phyloP scores from a whole-genome alignment of 768 basidiomycete species.

The Baorangia bicolor region DNA sequence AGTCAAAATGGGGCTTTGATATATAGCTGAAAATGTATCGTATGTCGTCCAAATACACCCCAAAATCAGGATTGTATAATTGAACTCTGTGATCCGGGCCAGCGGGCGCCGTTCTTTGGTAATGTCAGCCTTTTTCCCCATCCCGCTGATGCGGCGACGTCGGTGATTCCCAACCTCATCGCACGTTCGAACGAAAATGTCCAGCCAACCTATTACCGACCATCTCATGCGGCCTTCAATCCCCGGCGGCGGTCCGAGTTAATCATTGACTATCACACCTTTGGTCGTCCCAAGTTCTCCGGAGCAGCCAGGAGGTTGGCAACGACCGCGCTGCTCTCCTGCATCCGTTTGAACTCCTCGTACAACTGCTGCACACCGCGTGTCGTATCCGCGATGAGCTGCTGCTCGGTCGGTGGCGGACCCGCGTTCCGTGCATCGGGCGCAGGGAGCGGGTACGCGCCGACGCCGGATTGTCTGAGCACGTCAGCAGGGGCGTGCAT shows the following conservation, averaged over 20 bases:
- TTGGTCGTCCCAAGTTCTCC: slow-evolving; percentile 22
- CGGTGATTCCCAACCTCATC: not conserved
- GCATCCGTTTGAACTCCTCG: slow-evolving; percentile 50
- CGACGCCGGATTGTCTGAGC: slow-evolving; percentile 61
- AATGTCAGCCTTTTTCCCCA: not conserved
- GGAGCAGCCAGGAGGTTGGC: slow-evolving; percentile 40
- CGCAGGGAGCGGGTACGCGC: slow-evolving; percentile 55
- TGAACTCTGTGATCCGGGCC: not conserved
- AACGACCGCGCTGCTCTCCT: slow-evolving; percentile 57
- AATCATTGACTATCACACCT: not conserved
- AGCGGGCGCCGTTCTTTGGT: not conserved
- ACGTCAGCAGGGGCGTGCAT: slow-evolving; percentile 46
- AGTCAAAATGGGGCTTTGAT: not conserved
- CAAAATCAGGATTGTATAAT: not conserved
- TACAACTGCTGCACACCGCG: slow-evolving; percentile 46
- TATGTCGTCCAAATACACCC: not conserved
- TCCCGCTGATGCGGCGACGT: not conserved
- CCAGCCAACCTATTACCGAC: not conserved
- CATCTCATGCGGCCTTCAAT: not conserved
- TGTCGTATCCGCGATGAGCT: slow-evolving; percentile 43
- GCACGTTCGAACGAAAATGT: not conserved
- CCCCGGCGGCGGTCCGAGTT: not conserved
- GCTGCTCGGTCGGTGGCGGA: slow-evolving; percentile 45
- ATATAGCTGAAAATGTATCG: not conserved
- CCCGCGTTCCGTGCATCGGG: slow-evolving; percentile 12